Base-by-base conservation (phyloP, 2,329 filamentous ascomycete species). In the Endocalyx cinctus region DNA sequence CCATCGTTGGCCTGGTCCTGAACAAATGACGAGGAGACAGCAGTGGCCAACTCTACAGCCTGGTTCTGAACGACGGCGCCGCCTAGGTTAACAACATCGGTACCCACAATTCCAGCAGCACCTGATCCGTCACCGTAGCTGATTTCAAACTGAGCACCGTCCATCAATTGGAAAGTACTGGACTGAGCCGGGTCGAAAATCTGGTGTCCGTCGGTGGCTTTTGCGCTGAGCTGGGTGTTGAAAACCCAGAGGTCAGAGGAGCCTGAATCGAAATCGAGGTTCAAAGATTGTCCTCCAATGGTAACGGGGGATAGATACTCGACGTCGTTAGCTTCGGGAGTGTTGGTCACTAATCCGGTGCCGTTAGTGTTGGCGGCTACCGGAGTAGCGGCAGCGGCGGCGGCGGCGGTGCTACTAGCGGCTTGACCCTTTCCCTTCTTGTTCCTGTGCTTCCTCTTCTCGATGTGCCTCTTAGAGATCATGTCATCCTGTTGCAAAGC, bases 161-260 rank as follows among this genome's bases (percentile, higher is more conserved):
- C 31, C 35, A 59, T 52, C 14, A 54, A 44, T 27, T 45, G 33
- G 34, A 56, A 55, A 0, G 48, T 46, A n/a, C 48, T 47, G 10
- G 50, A 54, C 33, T 46, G 39, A 6, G 38, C 41, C 6, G 55
- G 52, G 17, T 55, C 48, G 25, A 48, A 58, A 15, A 52, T 33
- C 4, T 41, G 35, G 33, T 58, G 55, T n/a, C 54, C 54, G 7
- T 40, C 35, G 18, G 49, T 51, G 10, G 47, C 45, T 2, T 39
- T 38, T 10, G 19, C 17, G 38, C 49, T 52, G n/a, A 55, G 38
- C 28, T 55, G 58, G 43, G 28, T 66, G 45, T 51, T 56, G 43
- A 58, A 59, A 15, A 58, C 53, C 56, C 56, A 59, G 12, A 59
- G 42, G 28, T 59, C 56, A 8, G 56, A 58, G 7, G 55, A 59